Evolutionary conservation across 495 filamentous ascomycete genomes (phyloP).

Genomic region (Polyplosphaeria fusca): DNA sequence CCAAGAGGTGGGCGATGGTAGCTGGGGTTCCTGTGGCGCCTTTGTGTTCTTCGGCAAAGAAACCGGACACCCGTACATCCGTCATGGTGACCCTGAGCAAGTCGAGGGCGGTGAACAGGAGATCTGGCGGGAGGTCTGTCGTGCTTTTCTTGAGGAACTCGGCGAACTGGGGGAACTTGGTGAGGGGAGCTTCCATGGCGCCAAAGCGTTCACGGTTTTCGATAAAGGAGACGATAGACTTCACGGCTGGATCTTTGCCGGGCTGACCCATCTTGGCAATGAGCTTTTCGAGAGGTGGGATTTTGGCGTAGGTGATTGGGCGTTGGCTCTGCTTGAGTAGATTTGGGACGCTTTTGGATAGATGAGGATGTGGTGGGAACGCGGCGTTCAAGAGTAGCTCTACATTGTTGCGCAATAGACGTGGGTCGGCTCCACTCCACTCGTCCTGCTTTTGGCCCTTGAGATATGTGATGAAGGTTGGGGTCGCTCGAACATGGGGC

Average conservation of each 20-base stretch:
- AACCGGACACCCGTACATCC: slow-evolving; percentile 81
- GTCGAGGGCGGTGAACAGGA: slow-evolving; percentile 76
- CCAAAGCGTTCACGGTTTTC: slow-evolving; percentile 48
- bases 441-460: slow-evolving; percentile 70
- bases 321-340: slow-evolving; percentile 61
- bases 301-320: slow-evolving; percentile 70
- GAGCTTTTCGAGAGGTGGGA: slow-evolving; percentile 81
- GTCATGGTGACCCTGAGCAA: slow-evolving; percentile 72
- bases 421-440: slow-evolving; percentile 74
- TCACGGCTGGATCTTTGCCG: slow-evolving; percentile 50
- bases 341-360: slow-evolving; percentile 63
- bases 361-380: slow-evolving; percentile 73
- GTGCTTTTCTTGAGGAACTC: slow-evolving; percentile 51
- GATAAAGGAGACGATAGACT: slow-evolving; percentile 43
- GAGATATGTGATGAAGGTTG: slow-evolving; percentile 87
- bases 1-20: slow-evolving; percentile 64
- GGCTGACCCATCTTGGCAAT: slow-evolving; percentile 65
- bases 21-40: slow-evolving; percentile 41
- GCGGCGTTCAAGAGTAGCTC: slow-evolving; percentile 72
- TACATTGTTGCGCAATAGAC: slow-evolving; percentile 67
- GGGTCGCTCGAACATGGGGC: slow-evolving; percentile 72
- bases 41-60: slow-evolving; percentile 70
- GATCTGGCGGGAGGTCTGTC: slow-evolving; percentile 52
- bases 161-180: slow-evolving; percentile 54
- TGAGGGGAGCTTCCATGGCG: slow-evolving; percentile 59